These are phyloP conservation scores for Pleurotus tuber-regium DNA, from an alignment of 768 basidiomycete genomes.

Conservation along the genomic window DNA sequence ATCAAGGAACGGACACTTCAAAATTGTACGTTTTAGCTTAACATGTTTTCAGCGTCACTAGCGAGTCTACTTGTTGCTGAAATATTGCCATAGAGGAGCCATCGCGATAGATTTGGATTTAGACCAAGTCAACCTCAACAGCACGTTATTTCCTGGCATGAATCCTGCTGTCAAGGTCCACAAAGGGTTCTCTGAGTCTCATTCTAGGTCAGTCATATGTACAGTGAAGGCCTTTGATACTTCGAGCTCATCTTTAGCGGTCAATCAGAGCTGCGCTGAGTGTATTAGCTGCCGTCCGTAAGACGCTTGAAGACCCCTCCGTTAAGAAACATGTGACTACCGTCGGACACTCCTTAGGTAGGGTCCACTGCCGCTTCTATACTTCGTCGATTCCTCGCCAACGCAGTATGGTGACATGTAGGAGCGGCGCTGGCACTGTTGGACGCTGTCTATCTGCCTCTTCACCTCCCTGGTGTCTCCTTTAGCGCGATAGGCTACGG, in stretches of 20 bases:
- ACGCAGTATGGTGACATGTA: background rate
- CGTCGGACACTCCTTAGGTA: slow-evolving; percentile 43
- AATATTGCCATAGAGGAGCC: slow-evolving; percentile 25
- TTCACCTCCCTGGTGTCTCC: slow-evolving; percentile 37
- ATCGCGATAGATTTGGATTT: slow-evolving; percentile 35
- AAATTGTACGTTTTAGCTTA: slow-evolving; percentile 27
- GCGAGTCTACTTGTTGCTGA: background rate
- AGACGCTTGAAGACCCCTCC: slow-evolving; percentile 28
- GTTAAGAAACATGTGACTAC: slow-evolving; percentile 34
- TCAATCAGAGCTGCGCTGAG: slow-evolving; percentile 36
- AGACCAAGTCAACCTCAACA: slow-evolving; percentile 28
- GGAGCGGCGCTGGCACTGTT: slow-evolving; percentile 56
- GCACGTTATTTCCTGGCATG: slow-evolving; percentile 45
- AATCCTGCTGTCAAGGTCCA: slow-evolving; percentile 37
- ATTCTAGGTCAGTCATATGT: slow-evolving; percentile 30
- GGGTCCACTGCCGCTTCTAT: background rate
- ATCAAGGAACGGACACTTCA: slow-evolving; percentile 39
- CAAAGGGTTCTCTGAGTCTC: slow-evolving; percentile 40
- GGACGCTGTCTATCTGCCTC: slow-evolving; percentile 52
- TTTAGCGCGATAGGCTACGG: slow-evolving; percentile 39
- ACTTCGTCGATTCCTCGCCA: background rate
- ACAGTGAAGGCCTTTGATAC: background rate
- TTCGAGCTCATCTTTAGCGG: background rate
- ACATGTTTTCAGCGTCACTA: background rate
- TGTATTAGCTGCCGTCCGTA: slow-evolving; percentile 40